These are phyloP conservation scores for Neurospora sp. DNA, from an alignment of 495 filamentous ascomycete species.

Conservation along the genomic window DNA sequence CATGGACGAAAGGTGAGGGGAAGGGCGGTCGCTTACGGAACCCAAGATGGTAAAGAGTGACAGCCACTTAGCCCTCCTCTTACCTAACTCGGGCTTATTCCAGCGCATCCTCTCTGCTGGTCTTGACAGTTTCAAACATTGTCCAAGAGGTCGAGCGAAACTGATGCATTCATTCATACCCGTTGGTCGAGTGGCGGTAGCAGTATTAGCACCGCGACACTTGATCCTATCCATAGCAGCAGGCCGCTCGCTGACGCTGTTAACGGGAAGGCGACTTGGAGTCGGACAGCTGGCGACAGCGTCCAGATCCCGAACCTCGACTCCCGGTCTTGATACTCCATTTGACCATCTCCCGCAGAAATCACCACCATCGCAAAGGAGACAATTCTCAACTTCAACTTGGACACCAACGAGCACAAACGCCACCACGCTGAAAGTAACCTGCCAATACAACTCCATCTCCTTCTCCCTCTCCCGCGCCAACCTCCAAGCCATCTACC, in stretches of 20 bases:
- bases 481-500: slow-evolving; percentile 35
- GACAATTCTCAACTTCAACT: not conserved
- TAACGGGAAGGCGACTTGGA: not conserved
- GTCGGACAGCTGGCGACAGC: too few relatives aligned
- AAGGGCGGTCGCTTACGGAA: not conserved
- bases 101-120: not conserved
- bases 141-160: not conserved
- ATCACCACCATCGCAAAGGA: not conserved
- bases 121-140: not conserved
- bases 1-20: not conserved
- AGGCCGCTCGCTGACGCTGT: not conserved
- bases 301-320: not conserved
- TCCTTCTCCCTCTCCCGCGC: slow-evolving; percentile 36
- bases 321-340: not conserved
- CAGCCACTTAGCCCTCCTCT: not conserved
- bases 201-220: too few relatives aligned
- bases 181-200: too few relatives aligned
- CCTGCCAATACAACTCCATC: slow-evolving; percentile 45
- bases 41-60: not conserved
- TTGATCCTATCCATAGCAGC: not conserved
- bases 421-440: slow-evolving; percentile 13
- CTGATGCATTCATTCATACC: not conserved
- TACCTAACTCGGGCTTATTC: not conserved
- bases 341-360: not conserved
- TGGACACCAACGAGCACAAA: not conserved